Evolutionary conservation across 2,329 filamentous ascomycete species (phyloP).

Genomic region (Fusarium duplospermum): DNA sequence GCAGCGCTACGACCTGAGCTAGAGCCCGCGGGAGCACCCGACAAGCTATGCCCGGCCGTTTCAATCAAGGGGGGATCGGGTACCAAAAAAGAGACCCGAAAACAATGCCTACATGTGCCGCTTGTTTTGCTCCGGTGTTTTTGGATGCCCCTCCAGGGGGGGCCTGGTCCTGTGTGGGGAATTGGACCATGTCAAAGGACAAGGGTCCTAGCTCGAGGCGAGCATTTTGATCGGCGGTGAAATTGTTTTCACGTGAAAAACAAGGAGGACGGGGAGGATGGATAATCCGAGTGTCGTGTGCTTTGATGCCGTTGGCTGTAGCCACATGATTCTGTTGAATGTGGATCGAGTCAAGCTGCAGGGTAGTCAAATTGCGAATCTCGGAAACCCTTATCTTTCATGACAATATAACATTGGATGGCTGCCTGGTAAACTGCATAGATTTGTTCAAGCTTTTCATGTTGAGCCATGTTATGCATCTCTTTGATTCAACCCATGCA

Average conservation of each 20-base stretch:
- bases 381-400: not conserved
- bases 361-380: not conserved
- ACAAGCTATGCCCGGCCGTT: constrained; percentile 5
- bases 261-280: not conserved
- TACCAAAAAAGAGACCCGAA: not conserved
- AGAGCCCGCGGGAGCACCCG: constrained; percentile 5
- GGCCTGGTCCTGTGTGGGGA: not conserved
- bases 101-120: not conserved
- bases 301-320: not conserved
- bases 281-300: constrained; percentile 3
- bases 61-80: not conserved
- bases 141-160: not conserved
- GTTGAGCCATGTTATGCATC: not conserved
- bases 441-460: not conserved
- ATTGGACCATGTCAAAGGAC: not conserved
- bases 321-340: not conserved
- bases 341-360: not conserved
- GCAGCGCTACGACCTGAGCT: not conserved
- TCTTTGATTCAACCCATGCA: not conserved
- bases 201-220: not conserved
- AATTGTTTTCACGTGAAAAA: constrained; percentile 10
- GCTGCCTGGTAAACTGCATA: not conserved
- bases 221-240: constrained; percentile 3
- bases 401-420: not conserved
- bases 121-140: not conserved